phyloP scores from a whole-genome alignment of 2,329 filamentous ascomycete genomes.

The Parasarocladium wereldwijsianum region DNA sequence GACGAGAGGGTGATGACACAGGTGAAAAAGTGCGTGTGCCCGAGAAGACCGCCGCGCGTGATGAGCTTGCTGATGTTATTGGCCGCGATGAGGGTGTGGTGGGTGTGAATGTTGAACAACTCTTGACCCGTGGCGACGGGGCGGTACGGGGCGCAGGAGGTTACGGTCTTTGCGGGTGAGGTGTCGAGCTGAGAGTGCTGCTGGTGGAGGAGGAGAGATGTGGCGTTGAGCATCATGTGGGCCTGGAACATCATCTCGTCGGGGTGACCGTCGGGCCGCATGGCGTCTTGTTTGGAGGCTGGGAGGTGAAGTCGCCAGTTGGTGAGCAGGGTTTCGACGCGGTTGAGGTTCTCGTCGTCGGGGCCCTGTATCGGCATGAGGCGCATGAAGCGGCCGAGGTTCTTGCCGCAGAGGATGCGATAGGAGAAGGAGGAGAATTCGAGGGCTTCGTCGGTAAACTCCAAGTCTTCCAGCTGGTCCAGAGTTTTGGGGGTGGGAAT shows the following conservation, averaged over 20 bases:
- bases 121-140: conserved; percentile 33
- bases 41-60: conserved; percentile 51
- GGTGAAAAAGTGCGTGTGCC: conserved; percentile 71
- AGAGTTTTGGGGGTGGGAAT: conserved; percentile 48
- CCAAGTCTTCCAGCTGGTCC: conserved; percentile 58
- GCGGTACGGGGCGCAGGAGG: conserved; percentile 50
- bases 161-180: conserved; percentile 41
- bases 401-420: conserved; percentile 66
- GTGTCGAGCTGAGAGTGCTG: conserved; percentile 62
- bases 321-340: conserved; percentile 37
- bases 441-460: conserved; percentile 57
- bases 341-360: conserved; percentile 35
- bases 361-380: conserved; percentile 35
- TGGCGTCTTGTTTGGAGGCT: conserved; percentile 50
- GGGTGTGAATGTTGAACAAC: conserved; percentile 52
- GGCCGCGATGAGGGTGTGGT: conserved; percentile 67
- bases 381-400: conserved; percentile 57
- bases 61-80: conserved; percentile 63
- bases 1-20: conserved; percentile 67
- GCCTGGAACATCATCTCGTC: conserved; percentile 91
- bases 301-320: conserved; percentile 77
- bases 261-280: conserved; percentile 53
- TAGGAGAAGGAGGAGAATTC: conserved; percentile 77
- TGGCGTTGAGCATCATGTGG: conserved; percentile 58
- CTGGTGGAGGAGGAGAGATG: conserved; percentile 63